Evolutionary conservation across 1,139 yeast species (phyloP).

Genomic region (Pichia sp.): DNA sequence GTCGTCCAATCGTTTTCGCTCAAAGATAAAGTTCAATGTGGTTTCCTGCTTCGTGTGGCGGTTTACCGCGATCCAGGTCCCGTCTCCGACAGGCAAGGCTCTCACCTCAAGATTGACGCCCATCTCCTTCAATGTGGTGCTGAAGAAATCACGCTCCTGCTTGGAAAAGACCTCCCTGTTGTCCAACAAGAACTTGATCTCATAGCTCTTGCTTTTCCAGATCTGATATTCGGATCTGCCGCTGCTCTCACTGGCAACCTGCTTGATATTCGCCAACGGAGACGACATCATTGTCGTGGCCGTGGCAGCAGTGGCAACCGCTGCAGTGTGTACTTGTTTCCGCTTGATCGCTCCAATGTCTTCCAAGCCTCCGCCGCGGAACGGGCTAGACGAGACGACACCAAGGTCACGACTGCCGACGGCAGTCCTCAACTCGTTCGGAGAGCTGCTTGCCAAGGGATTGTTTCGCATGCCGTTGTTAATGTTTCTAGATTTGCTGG

Average conservation of each 20-base stretch:
- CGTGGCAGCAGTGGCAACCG: not conserved
- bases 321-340: not conserved
- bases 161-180: conserved; percentile 70
- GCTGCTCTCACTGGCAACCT: not conserved
- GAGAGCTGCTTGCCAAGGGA: conserved; percentile 14
- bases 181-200: conserved; percentile 64
- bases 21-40: conserved; percentile 75
- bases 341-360: not conserved
- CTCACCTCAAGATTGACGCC: conserved; percentile 53
- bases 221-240: conserved; percentile 29
- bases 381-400: conserved; percentile 11
- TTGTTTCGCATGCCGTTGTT: not conserved
- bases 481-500: not conserved
- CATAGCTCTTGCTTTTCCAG: conserved; percentile 56
- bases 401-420: not conserved
- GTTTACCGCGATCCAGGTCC: conserved; percentile 81
- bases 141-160: conserved; percentile 61
- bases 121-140: conserved; percentile 45
- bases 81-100: conserved; percentile 79
- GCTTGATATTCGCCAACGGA: conserved; percentile 1
- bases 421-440: not conserved
- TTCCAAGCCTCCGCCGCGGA: conserved; percentile 4
- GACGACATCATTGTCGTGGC: not conserved
- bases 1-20: conserved; percentile 86
- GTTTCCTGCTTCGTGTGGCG: conserved; percentile 54